A percentile compares a stretch with the other conserved stretches of the same genome.
These are phyloP conservation scores for Artemisia tridentata DNA, from an alignment of 129 eudicot genomes.

Conservation along the genomic window DNA sequence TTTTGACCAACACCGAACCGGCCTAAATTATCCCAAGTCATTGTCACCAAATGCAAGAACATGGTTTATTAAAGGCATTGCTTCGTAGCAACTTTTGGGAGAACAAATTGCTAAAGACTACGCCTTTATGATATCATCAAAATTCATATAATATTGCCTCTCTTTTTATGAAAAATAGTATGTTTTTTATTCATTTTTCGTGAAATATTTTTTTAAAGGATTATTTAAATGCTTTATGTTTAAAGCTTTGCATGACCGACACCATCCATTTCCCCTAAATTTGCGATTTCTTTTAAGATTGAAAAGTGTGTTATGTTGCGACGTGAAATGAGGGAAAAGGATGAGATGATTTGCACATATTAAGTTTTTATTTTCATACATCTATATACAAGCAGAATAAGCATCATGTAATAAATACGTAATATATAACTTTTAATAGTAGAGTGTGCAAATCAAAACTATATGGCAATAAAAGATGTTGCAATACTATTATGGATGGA, in stretches of 20 bases:
- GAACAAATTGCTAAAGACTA: neutral
- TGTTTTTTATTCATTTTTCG: neutral
- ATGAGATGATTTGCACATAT: too few relatives aligned
- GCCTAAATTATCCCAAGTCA: constrained; percentile 28
- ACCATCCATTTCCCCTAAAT: neutral
- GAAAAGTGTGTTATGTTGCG: neutral
- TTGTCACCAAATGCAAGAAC: constrained; percentile 34
- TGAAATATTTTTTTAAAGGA: too few relatives aligned
- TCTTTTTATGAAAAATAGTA: neutral
- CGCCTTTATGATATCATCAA: neutral
- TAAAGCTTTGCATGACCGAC: neutral
- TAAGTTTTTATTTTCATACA: too few relatives aligned
- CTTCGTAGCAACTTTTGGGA: constrained; percentile 6
- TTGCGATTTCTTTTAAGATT: neutral
- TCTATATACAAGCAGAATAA: too few relatives aligned
- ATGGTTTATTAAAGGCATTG: constrained; percentile 32
- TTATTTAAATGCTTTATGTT: neutral
- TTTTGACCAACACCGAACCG: constrained; percentile 28
- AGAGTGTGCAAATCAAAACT: too few relatives aligned
- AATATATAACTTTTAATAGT: too few relatives aligned
- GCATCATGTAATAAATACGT: too few relatives aligned
- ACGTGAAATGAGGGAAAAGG: neutral
- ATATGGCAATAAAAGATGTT: too few relatives aligned
- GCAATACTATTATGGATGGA: too few relatives aligned
- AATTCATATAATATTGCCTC: constrained; percentile 9